A percentile compares a stretch with the other conserved stretches of the same genome.
Conservation (phyloP, 768 basidiomycete species). For the Amanita rubescens region DNA sequence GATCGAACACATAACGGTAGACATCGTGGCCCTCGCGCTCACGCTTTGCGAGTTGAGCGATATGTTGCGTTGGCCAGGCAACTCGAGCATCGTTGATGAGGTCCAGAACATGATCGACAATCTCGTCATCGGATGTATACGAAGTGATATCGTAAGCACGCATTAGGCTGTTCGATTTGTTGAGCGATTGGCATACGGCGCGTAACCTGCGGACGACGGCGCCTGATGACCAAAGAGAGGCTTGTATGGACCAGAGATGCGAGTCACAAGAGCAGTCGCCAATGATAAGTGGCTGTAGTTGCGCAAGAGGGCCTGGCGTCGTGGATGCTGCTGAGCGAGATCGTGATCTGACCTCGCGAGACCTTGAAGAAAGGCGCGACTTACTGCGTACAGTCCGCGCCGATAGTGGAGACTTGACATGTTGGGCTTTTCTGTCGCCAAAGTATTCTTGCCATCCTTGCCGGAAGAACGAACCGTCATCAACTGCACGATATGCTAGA, state of each 20-base stretch:
- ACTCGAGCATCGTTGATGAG: constrained; percentile 69
- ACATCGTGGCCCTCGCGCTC: constrained; percentile 53
- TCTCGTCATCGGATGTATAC: constrained; percentile 56
- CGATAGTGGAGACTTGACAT: constrained; percentile 10
- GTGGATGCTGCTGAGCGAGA: constrained; percentile 15
- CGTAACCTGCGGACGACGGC: constrained; percentile 61
- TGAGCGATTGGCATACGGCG: constrained; percentile 66
- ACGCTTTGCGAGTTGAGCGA: constrained; percentile 41
- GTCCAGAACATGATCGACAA: constrained; percentile 62
- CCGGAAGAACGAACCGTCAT: constrained; percentile 66
- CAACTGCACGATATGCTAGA: constrained; percentile 47
- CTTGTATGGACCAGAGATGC: constrained; percentile 51
- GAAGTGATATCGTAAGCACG: constrained; percentile 66
- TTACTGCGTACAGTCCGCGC: constrained; percentile 2
- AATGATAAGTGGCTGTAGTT: constrained; percentile 63
- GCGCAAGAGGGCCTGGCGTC: constrained; percentile 13
- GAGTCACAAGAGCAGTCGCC: constrained; percentile 66
- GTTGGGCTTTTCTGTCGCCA: constrained; percentile 22
- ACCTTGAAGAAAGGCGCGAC: background rate
- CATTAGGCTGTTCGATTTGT: constrained; percentile 51
- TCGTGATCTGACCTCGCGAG: constrained; percentile 11
- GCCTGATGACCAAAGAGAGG: constrained; percentile 55
- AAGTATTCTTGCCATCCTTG: constrained; percentile 49
- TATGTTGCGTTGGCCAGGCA: constrained; percentile 70
- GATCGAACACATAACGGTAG: constrained; percentile 79